Evolutionary conservation across 2,329 filamentous ascomycete species (phyloP), one percentile per base, ranked within the genome.

Genomic region (Chaetomiaceae sp.): DNA sequence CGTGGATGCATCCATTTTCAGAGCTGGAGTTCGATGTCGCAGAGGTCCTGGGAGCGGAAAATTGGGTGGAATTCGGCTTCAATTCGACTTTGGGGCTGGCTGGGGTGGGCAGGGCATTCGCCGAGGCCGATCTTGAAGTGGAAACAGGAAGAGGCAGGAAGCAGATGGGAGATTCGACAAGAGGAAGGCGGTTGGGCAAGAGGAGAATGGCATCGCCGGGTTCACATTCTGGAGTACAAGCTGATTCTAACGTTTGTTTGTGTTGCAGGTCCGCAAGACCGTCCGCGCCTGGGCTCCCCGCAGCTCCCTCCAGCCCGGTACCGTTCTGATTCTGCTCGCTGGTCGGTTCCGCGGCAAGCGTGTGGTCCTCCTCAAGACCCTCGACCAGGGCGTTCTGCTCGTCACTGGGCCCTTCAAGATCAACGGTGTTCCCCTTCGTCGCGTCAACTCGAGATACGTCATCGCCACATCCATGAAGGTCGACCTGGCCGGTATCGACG

Each of bases 271-370:
- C 76, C 94, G 94, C 85, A 99, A 99, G 85, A 79, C 90, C 69
- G 75, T 92, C 76, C 90, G 89, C 72, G 81, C 90, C 69, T 87
- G 90, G 77, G 85, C 90, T 77, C 84, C 90, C 69, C 90, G 94
- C 73, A 77, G 87, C 72, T 87, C 89, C 66, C 91, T 99, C 72
- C 82, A 90, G 78, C 92, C 94, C 73, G 94, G 94, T 72, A 89
- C 90, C 74, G 84, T 99, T 74, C 89, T 99, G 73, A 99, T 99
- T 79, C 90, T 99, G 75, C 90, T 99, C 74, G 94, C 94, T 75
- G 94, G 94, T 71, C 94, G 94, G 73, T 99, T 97, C 90, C 92
- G 94, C 71, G 94, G 94, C 84, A 99, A 99, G 90, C 94, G 94
- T 75, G 94, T 99, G 71, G 83, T 99, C 71, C 90, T 97, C 79